Conservation (phyloP, 768 basidiomycete genomes). For the Tremella yokohamensis region DNA sequence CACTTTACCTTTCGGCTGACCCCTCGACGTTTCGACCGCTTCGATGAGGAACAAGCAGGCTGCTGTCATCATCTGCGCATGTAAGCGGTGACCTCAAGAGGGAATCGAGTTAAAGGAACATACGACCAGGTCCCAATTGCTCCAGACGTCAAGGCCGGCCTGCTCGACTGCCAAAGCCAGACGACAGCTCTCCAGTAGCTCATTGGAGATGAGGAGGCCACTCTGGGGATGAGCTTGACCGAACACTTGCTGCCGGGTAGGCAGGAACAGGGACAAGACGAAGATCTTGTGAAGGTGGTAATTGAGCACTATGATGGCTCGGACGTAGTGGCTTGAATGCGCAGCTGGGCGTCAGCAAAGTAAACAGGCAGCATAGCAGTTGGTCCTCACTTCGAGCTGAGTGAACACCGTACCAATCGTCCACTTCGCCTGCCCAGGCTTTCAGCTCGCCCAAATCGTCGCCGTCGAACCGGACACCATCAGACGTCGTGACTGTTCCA, state of each 20-base stretch:
- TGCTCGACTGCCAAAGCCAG: not conserved
- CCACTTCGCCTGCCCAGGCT: slow-evolving; percentile 10
- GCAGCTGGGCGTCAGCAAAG: not conserved
- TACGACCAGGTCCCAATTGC: slow-evolving; percentile 17
- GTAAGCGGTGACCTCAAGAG: not conserved
- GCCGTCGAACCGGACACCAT: not conserved
- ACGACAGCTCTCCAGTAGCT: not conserved
- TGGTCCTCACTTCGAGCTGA: not conserved
- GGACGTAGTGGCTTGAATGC: slow-evolving; percentile 2
- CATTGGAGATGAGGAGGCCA: not conserved
- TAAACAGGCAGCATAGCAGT: not conserved
- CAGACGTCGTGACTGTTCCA: not conserved
- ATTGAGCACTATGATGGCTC: slow-evolving; percentile 10
- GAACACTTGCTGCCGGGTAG: not conserved
- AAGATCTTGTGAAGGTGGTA: slow-evolving; percentile 19
- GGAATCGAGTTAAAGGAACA: not conserved
- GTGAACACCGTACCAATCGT: slow-evolving; percentile 9
- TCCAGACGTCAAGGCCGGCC: slow-evolving; percentile 12
- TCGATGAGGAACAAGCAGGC: slow-evolving; percentile 9
- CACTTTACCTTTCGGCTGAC: not conserved
- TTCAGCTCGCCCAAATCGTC: slow-evolving; percentile 7
- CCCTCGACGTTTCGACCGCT: not conserved
- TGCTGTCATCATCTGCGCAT: slow-evolving; percentile 8
- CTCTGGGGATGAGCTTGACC: no score
- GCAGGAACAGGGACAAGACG: slow-evolving; percentile 6